A percentile compares a stretch with the other conserved stretches of the same genome.
Conservation (phyloP, 805 yeast species). For the Pachysolen tannophilus region DNA sequence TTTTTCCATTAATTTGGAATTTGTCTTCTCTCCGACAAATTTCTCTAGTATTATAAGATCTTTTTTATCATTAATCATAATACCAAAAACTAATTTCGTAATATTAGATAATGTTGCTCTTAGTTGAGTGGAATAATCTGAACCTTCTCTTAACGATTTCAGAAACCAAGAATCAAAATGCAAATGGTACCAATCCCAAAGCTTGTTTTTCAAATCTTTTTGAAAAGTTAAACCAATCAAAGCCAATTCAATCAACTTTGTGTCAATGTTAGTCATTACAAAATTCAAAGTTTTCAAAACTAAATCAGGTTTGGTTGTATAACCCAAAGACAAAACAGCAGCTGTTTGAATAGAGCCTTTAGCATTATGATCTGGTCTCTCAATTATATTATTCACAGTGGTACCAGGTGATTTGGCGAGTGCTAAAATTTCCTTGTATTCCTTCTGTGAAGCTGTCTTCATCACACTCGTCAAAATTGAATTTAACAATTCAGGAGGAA, state of each 20-base stretch:
- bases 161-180: slow-evolving; percentile 45
- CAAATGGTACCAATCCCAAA: slow-evolving; percentile 52
- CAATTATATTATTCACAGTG: slow-evolving; percentile 33
- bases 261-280: slow-evolving; percentile 48
- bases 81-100: slow-evolving; percentile 29
- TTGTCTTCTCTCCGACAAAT: slow-evolving; percentile 13
- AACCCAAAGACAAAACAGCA: slow-evolving; percentile 50
- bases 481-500: slow-evolving; percentile 44
- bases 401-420: slow-evolving; percentile 42
- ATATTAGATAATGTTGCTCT: slow-evolving; percentile 35
- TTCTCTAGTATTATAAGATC: slow-evolving; percentile 13
- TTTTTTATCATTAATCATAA: slow-evolving; percentile 14
- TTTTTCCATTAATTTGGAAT: slow-evolving; percentile 4
- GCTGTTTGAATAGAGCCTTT: slow-evolving; percentile 30
- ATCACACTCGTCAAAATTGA: slow-evolving; percentile 30
- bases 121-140: slow-evolving; percentile 38
- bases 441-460: slow-evolving; percentile 33
- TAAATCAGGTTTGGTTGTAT: slow-evolving; percentile 34
- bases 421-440: slow-evolving; percentile 52
- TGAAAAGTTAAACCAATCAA: slow-evolving; percentile 45
- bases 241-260: slow-evolving; percentile 45
- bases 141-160: slow-evolving; percentile 37
- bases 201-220: slow-evolving; percentile 18
- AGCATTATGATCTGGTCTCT: background rate
- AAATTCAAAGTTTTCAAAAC: slow-evolving; percentile 48